Percentiles rank a stretch among this genome's conserved stretches.
Conservation (phyloP, 1,139 yeast species). For the Hyphopichia wangnamkhiaoensis region DNA sequence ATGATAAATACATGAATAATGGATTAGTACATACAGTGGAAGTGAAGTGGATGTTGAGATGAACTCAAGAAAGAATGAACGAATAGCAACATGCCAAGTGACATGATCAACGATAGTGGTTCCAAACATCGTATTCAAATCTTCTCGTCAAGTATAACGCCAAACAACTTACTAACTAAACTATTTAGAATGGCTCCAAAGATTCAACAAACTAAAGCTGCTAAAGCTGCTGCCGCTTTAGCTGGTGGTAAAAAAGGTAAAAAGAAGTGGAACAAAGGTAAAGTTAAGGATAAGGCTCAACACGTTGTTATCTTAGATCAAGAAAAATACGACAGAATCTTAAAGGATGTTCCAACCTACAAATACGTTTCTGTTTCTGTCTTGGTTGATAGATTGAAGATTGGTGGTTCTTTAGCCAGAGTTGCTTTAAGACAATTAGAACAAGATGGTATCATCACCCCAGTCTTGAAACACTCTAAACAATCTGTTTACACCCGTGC, state of each 20-base stretch:
- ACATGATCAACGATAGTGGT: neutral
- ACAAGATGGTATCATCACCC: constrained; percentile 92
- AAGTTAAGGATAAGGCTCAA: constrained; percentile 99
- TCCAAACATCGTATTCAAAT: no score
- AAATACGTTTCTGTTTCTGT: constrained; percentile 98
- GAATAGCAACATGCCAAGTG: neutral
- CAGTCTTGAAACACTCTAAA: constrained; percentile 93
- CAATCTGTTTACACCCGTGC: constrained; percentile 96
- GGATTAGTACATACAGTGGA: no score
- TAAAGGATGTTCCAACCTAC: constrained; percentile 99
- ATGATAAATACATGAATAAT: no score
- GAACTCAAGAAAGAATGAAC: neutral
- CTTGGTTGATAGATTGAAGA: constrained; percentile 98
- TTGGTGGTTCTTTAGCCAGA: constrained; percentile 99
- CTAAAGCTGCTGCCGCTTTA: constrained; percentile 99
- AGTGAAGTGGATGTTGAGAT: no score
- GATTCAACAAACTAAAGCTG: constrained; percentile 98
- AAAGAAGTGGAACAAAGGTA: constrained; percentile 99
- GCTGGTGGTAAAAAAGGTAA: constrained; percentile 99
- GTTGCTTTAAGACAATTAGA: constrained; percentile 96
- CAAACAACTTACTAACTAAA: constrained; percentile 32
- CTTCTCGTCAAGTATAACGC: neutral
- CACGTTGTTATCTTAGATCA: constrained; percentile 97
- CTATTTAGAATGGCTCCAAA: constrained; percentile 89
- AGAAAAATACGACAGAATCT: constrained; percentile 98